Evolutionary conservation across 768 basidiomycete genomes (phyloP), one percentile per base, ranked within the genome.

Genomic region (Suillus ampliporus): DNA sequence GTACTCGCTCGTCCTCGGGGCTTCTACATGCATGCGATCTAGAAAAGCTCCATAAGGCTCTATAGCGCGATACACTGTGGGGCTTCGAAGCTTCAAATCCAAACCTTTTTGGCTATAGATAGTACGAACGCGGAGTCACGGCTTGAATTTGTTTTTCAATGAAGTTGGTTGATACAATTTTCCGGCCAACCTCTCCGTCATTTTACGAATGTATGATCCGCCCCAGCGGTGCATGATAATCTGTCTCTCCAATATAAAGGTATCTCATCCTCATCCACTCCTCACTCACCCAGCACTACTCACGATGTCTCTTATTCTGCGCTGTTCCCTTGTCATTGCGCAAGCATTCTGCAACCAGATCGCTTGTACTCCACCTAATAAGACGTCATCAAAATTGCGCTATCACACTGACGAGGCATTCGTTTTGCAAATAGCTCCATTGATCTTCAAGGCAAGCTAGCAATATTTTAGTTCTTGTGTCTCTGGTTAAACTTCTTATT

Each of bases 291-390:
- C 58, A 44, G 41, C 31, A 4, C 3, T 11, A 26, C 3, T 61
- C 47, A 28, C 57, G 48, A 87, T 88, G 86, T 81, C 83, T 56
- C 71, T 82, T 62, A 61, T 78, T 40, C 53, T 67, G 37, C 80
- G 86, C 23, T 80, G 81, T 19, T 67, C 73, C 40, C 81, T 89
- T 61, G 78, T 84, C 65, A 66, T 79, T 40, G 62, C 83, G 40
- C 86, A 87, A 64, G 83, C 85, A 2, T 53, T 80, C 31, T 78
- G 76, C 69, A 84, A 87, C 67, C 82, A 85, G 41, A 65, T 80
- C 0, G 87, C 84, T 0, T 84, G 79, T 65, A 83, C 83, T 0
- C 85, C 87, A 1, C 87, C 87, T 2, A 85, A 87, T 69, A 84
- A 83, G 11, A 84, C 85, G 0, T 80, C 78, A 0, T 61, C 69